Evolutionary conservation across 163 green algal species (phyloP).

Genomic region (Volvox carteri): DNA sequence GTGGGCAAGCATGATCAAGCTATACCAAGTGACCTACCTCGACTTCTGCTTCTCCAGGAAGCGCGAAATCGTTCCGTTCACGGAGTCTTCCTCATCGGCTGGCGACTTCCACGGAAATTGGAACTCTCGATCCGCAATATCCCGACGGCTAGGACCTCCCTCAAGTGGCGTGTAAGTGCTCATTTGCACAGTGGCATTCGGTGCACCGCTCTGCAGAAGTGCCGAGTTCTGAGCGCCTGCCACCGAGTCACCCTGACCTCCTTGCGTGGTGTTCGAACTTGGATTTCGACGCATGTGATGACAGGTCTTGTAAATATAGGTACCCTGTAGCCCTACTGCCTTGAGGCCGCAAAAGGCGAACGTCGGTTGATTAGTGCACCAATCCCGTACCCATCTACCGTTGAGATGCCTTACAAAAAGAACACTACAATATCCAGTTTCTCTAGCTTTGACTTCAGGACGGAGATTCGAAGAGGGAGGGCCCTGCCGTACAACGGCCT

Average conservation of each 20-base stretch:
- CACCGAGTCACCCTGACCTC: not conserved
- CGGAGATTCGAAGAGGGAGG: too few species aligned
- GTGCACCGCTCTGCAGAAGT: not conserved
- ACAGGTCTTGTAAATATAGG: too few species aligned
- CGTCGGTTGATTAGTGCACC: too few species aligned
- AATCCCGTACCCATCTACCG: too few species aligned
- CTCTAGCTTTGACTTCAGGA: too few species aligned
- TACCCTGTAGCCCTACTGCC: too few species aligned
- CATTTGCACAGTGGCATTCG: slow-evolving; percentile 13
- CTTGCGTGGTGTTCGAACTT: not conserved
- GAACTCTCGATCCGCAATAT: not conserved
- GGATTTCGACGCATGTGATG: slow-evolving; percentile 25
- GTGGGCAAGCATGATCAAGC: not conserved
- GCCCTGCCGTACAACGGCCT: too few species aligned
- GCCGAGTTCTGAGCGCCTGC: not conserved
- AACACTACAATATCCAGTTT: too few species aligned
- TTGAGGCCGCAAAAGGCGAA: too few species aligned
- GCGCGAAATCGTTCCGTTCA: not conserved
- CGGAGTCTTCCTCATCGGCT: not conserved
- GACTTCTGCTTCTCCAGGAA: slow-evolving; percentile 1
- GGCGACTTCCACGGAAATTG: slow-evolving; percentile 24
- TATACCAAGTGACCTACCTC: not conserved
- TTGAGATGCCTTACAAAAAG: too few species aligned
- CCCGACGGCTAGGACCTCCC: not conserved
- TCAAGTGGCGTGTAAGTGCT: slow-evolving; percentile 1